phyloP scores from a whole-genome alignment of 495 filamentous ascomycete species.

The Trichoderma gamsii region DNA sequence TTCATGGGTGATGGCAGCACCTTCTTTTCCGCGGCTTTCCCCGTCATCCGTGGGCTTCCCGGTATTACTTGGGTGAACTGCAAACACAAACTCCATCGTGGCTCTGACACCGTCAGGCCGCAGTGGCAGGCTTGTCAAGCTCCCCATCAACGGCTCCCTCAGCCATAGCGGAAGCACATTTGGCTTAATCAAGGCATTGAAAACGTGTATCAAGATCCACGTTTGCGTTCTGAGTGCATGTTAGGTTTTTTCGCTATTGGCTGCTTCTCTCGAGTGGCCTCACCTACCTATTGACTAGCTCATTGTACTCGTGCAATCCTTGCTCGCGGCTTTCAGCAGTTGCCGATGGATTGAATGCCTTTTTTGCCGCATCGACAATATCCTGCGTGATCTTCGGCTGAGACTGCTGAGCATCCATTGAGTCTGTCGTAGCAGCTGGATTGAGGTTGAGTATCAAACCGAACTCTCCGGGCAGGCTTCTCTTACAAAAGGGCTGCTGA shows the following conservation, averaged over 20 bases:
- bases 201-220: slow-evolving; percentile 36
- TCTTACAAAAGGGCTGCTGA: not conserved
- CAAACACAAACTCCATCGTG: slow-evolving; percentile 64
- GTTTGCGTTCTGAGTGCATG: slow-evolving; percentile 36
- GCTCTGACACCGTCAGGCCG: slow-evolving; percentile 58
- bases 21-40: slow-evolving; percentile 39
- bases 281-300: slow-evolving; percentile 38
- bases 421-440: slow-evolving; percentile 21
- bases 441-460: not conserved
- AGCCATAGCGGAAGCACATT: slow-evolving; percentile 42
- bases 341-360: slow-evolving; percentile 36
- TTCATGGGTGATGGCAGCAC: slow-evolving; percentile 65
- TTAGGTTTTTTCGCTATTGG: slow-evolving; percentile 25
- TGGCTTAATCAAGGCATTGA: slow-evolving; percentile 43
- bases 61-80: slow-evolving; percentile 48
- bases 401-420: slow-evolving; percentile 17
- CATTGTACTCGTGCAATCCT: slow-evolving; percentile 33
- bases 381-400: slow-evolving; percentile 27
- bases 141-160: slow-evolving; percentile 46
- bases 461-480: not conserved
- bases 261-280: not conserved
- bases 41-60: slow-evolving; percentile 33
- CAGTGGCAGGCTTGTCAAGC: slow-evolving; percentile 59
- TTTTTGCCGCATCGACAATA: slow-evolving; percentile 32
- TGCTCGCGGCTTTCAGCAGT: slow-evolving; percentile 25